phyloP scores from a whole-genome alignment of 163 green algal genomes.

The Scenedesmus sp. region DNA sequence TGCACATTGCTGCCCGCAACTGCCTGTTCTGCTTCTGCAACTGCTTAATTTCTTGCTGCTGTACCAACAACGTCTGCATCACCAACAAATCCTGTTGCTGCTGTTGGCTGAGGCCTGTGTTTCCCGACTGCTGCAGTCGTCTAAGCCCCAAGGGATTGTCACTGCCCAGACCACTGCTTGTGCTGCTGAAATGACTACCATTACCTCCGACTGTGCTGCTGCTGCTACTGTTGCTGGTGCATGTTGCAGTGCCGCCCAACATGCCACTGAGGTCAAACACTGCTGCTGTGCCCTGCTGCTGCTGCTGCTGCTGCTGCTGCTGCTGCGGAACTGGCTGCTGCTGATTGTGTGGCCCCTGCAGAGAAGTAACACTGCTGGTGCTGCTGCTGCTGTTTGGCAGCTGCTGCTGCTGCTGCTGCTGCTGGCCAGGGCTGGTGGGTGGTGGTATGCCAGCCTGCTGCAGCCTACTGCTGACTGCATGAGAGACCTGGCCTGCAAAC shows the following conservation, averaged over 20 bases:
- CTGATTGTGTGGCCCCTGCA: neutral
- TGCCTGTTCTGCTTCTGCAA: constrained; percentile 53
- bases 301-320: neutral
- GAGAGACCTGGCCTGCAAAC: constrained; percentile 3
- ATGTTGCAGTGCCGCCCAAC: neutral
- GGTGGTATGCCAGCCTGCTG: neutral
- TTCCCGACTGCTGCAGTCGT: neutral
- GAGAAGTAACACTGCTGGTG: neutral
- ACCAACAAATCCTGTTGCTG: constrained; percentile 25
- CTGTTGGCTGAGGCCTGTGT: neutral
- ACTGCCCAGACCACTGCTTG: neutral
- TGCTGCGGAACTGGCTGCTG: neutral
- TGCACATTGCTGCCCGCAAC: constrained; percentile 51
- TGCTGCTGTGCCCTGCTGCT: neutral
- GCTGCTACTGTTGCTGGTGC: neutral
- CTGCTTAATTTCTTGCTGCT: constrained; percentile 42
- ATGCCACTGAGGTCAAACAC: neutral
- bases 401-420: neutral
- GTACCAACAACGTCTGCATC: constrained; percentile 46
- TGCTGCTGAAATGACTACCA: neutral
- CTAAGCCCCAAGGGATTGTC: too few relatives aligned
- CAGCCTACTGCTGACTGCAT: constrained; percentile 20
- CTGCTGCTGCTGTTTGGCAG: neutral
- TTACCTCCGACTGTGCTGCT: neutral
- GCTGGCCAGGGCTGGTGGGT: neutral